Conservation (phyloP, 768 basidiomycete species). For the Naganishia vishniacii region DNA sequence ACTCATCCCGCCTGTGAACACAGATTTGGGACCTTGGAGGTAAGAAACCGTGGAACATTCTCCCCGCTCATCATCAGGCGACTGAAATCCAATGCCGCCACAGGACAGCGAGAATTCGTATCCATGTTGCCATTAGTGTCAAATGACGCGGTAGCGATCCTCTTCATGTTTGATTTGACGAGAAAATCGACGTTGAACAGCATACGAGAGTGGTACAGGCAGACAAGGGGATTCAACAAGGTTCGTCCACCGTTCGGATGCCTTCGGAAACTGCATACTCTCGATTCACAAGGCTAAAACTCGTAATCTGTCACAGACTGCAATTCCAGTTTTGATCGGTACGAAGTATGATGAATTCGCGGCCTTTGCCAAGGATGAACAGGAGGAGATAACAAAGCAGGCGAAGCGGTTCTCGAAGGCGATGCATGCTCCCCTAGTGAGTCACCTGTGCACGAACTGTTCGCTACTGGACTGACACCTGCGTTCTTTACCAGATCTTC, state of each 20-base stretch:
- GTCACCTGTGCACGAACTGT: neutral
- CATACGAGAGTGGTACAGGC: slow-evolving; percentile 99
- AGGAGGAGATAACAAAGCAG: slow-evolving; percentile 98
- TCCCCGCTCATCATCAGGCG: slow-evolving; percentile 24
- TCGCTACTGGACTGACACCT: neutral
- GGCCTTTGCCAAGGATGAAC: slow-evolving; percentile 91
- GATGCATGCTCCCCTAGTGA: slow-evolving; percentile 88
- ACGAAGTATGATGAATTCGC: slow-evolving; percentile 98
- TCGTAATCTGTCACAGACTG: slow-evolving; percentile 65
- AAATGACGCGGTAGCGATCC: slow-evolving; percentile 97
- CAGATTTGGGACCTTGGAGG: slow-evolving; percentile 91
- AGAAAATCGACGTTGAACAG: slow-evolving; percentile 96
- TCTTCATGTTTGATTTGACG: slow-evolving; percentile 99
- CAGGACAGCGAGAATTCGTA: slow-evolving; percentile 84
- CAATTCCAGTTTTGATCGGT: slow-evolving; percentile 95
- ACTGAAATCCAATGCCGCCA: slow-evolving; percentile 40
- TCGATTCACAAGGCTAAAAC: neutral
- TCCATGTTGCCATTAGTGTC: slow-evolving; percentile 98
- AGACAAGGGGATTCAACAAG: slow-evolving; percentile 98
- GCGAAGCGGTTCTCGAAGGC: slow-evolving; percentile 97
- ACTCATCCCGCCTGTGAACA: no score
- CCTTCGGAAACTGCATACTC: neutral
- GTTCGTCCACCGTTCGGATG: slow-evolving; percentile 51
- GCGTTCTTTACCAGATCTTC: slow-evolving; percentile 59
- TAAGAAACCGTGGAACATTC: slow-evolving; percentile 13